These are phyloP conservation scores for Naganishia antarctica DNA, from an alignment of 768 basidiomycete genomes.

Conservation along the genomic window DNA sequence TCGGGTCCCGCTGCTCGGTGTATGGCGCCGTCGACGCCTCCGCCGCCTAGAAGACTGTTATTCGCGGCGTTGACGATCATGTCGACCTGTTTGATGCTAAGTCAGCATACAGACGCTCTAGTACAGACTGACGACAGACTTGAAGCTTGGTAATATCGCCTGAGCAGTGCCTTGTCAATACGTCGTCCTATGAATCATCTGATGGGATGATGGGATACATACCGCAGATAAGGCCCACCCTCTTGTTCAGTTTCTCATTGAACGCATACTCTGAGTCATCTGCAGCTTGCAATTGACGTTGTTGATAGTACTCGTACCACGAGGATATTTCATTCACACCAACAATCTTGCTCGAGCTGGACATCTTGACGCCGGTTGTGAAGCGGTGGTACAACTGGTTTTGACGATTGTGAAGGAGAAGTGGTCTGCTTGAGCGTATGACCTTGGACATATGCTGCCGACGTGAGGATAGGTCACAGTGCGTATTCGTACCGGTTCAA, in stretches of 20 bases:
- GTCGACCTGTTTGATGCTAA: constrained; percentile 32
- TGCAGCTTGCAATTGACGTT: no score
- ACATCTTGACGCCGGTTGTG: not conserved
- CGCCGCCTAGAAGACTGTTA: constrained; percentile 48
- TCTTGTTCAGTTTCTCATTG: constrained; percentile 8
- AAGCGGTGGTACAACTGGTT: not conserved
- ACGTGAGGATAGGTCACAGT: no score
- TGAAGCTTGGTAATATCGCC: constrained; percentile 46
- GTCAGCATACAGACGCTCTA: not conserved
- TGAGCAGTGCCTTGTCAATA: constrained; percentile 4
- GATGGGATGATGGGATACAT: not conserved
- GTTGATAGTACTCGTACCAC: constrained; percentile 4
- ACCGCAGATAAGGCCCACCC: constrained; percentile 2
- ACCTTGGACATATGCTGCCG: not conserved
- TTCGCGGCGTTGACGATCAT: constrained; percentile 50
- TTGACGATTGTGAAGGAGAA: not conserved
- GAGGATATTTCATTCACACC: not conserved
- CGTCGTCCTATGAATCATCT: no score
- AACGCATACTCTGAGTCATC: constrained; percentile 5
- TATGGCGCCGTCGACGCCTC: constrained; percentile 51
- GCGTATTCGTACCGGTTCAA: no score
- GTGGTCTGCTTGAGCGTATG: not conserved
- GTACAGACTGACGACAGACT: constrained; percentile 24
- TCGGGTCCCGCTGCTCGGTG: constrained; percentile 49
- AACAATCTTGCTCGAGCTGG: not conserved